phyloP scores from a whole-genome alignment of 768 basidiomycete species.

The Pholiota conissans region DNA sequence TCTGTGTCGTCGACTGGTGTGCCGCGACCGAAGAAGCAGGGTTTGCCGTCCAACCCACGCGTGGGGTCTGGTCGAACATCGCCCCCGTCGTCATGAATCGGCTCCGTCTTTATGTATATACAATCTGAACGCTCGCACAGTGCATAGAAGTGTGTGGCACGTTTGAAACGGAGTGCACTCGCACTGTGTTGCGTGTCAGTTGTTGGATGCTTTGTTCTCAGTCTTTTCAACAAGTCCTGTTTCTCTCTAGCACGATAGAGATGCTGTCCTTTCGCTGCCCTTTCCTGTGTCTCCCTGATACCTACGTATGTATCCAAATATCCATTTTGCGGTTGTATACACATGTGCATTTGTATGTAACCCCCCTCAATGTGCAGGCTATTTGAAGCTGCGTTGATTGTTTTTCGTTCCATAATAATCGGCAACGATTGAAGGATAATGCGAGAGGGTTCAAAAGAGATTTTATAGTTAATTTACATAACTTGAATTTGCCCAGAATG shows the following conservation, averaged over 20 bases:
- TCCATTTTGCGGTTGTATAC: background rate
- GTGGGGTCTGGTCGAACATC: background rate
- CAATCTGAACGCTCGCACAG: no score
- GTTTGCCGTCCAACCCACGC: background rate
- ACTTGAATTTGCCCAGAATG: no score
- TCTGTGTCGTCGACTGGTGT: background rate
- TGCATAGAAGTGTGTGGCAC: no score
- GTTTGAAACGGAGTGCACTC: background rate
- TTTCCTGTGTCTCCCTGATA: background rate
- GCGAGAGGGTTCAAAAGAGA: no score
- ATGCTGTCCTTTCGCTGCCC: background rate
- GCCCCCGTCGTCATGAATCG: no score
- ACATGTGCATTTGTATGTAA: background rate
- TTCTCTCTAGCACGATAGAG: background rate
- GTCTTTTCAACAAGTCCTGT: background rate
- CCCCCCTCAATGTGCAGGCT: background rate
- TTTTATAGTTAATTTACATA: no score
- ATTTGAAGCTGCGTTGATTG: background rate
- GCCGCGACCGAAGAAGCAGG: background rate
- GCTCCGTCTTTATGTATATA: no score
- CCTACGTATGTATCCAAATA: background rate
- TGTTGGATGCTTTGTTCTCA: background rate
- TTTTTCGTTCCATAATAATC: no score
- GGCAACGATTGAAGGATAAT: no score
- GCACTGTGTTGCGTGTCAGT: background rate